Conservation (phyloP, 805 yeast species). For the Candida verbasci region DNA sequence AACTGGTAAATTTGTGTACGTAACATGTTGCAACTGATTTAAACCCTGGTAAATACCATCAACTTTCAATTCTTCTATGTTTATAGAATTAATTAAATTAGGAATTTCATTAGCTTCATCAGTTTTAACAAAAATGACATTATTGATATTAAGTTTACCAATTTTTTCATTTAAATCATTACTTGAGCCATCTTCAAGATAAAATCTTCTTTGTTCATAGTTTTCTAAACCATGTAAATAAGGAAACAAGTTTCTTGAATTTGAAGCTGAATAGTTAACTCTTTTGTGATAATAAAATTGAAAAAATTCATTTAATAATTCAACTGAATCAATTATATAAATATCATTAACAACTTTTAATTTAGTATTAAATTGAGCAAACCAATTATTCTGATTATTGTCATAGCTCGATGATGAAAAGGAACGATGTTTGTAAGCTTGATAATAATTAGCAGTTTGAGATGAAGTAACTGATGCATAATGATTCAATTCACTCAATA, state of each 20-base stretch:
- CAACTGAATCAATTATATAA: slow-evolving; percentile 4
- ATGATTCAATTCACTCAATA: neutral
- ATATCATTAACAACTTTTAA: slow-evolving; percentile 1
- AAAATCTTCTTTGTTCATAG: slow-evolving; percentile 24
- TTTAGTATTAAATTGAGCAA: slow-evolving; percentile 4
- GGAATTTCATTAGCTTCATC: slow-evolving; percentile 4
- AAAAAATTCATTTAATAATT: slow-evolving; percentile 4
- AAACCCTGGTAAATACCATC: neutral
- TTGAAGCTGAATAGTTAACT: neutral
- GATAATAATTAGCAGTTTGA: neutral
- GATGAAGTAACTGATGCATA: neutral
- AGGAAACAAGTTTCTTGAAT: slow-evolving; percentile 21
- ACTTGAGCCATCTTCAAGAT: slow-evolving; percentile 4
- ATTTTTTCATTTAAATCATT: neutral
- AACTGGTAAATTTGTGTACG: slow-evolving; percentile 8
- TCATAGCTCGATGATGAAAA: slow-evolving; percentile 1
- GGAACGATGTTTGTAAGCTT: neutral
- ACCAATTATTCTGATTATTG: slow-evolving; percentile 2
- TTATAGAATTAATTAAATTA: slow-evolving; percentile 8
- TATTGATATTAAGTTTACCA: slow-evolving; percentile 3
- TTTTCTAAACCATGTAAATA: slow-evolving; percentile 30
- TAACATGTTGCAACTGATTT: neutral
- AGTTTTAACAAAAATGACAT: slow-evolving; percentile 14
- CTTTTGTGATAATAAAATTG: slow-evolving; percentile 8
- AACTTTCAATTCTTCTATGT: slow-evolving; percentile 4